A percentile compares a stretch with the other conserved stretches of the same genome.
Evolutionary conservation across 495 filamentous ascomycete genomes (phyloP).

Genomic region (Aspergillus ellipticus): DNA sequence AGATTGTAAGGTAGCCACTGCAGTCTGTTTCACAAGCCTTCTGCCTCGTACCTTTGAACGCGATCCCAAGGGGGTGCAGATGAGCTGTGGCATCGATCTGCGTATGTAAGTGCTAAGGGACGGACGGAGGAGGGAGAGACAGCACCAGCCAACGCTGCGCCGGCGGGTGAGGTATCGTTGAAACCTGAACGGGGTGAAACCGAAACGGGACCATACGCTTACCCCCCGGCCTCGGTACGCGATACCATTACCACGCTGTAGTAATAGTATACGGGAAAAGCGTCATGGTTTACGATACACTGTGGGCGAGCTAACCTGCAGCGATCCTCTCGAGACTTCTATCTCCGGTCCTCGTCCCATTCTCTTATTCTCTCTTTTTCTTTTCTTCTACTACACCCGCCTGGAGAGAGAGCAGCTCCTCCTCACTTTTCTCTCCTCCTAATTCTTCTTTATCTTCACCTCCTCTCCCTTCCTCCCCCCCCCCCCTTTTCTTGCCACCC

Average conservation of each 20-base stretch:
- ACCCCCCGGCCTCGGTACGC: constrained; percentile 5
- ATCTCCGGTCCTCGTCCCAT: constrained; percentile 30
- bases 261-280: constrained; percentile 18
- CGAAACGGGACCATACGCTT: constrained; percentile 13
- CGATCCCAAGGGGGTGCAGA: background rate
- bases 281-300: constrained; percentile 21
- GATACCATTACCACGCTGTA: constrained; percentile 7
- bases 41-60: background rate
- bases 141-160: constrained; percentile 6
- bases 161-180: constrained; percentile 11
- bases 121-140: background rate
- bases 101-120: background rate
- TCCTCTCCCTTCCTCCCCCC: constrained; percentile 47
- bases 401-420: constrained; percentile 47
- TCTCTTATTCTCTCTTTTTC: constrained; percentile 30
- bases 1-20: background rate
- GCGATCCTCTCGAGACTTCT: constrained; percentile 32
- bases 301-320: constrained; percentile 20
- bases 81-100: constrained; percentile 6
- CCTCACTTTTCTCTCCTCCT: constrained; percentile 51
- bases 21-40: background rate
- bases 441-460: constrained; percentile 46
- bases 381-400: constrained; percentile 45
- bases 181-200: constrained; percentile 25
- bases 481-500: constrained; percentile 52